Base-by-base conservation (phyloP, 805 yeast species). In the Isabelozyma gotoi region DNA sequence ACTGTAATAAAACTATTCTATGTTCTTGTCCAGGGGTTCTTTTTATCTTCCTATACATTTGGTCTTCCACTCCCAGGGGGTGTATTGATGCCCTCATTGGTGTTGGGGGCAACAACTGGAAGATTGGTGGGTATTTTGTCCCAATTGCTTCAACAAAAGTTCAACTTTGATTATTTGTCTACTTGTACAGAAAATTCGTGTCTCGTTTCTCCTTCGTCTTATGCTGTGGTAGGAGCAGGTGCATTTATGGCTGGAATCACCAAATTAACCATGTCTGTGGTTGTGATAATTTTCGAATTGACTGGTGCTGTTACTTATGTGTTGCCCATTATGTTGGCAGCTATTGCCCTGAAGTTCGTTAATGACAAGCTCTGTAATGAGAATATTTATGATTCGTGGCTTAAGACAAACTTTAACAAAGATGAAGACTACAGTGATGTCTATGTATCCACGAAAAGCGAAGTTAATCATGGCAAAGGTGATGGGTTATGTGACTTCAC, bases 141-240 rank as follows among this genome's bases (percentile, higher is more conserved):
- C 36, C 78, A 78, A 51, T 58, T 58, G 2, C 52, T 80, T 16
- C 88, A 83, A 57, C 42, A 65, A 62, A 12, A 56, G 55, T 19
- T 66, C 33, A 41, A 56, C n/a, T 56, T 56, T 53, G 65, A 62
- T 14, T 52, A 55, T 12, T 50, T 74, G 37, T 65, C 74, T 1
- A 63, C 72, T 2, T 66, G 76, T 40, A 73, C 79, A 0, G 63
- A 64, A 20, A 69, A 66, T 38, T 60, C 77, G 44, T 63, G 76
- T 44, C 82, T 94, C 52, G 81, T 88, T 7, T 84, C 90, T 1
- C 95, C 95, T 0, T 91, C 94, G 0, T 88, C 91, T 0, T 89
- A 88, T 57, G 96, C 96, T 0, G 85, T 88, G 7, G 88, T 89
- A 17, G 96, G 96, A 0, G 89, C 96, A 0, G 96, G 90, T 0